phyloP scores from a whole-genome alignment of 2,329 filamentous ascomycete species.

The Diaporthe sp. region DNA sequence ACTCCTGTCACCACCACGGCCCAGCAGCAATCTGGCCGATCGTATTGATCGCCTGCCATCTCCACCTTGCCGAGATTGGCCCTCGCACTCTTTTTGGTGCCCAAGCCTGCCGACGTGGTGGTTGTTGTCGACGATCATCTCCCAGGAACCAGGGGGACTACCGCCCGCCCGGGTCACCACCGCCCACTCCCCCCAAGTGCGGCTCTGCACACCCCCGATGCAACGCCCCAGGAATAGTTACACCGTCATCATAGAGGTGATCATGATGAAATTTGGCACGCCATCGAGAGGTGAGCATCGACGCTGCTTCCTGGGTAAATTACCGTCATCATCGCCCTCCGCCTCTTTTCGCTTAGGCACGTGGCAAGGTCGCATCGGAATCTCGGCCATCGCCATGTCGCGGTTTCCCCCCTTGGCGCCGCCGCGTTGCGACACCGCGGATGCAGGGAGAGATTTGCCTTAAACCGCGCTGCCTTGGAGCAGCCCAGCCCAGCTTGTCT shows the following conservation, averaged over 20 bases:
- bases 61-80: constrained; percentile 12
- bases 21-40: constrained; percentile 5
- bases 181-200: background rate
- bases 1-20: background rate
- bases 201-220: background rate
- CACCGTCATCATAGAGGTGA: background rate
- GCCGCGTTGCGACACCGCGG: background rate
- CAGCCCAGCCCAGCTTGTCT: too few species aligned
- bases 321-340: constrained; percentile 15
- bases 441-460: background rate
- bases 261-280: background rate
- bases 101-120: background rate
- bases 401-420: constrained; percentile 6
- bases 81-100: background rate
- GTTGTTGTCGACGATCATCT: background rate
- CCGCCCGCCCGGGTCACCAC: constrained; percentile 14
- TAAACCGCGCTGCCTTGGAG: constrained; percentile 12
- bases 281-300: background rate
- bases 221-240: background rate
- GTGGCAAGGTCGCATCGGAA: constrained; percentile 34
- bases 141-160: constrained; percentile 4
- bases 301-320: background rate
- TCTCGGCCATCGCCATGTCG: constrained; percentile 26
- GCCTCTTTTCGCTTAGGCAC: constrained; percentile 36
- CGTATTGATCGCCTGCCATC: constrained; percentile 24